A percentile compares a stretch with the other conserved stretches of the same genome.
Evolutionary conservation across 2,329 filamentous ascomycete genomes (phyloP).

Genomic region (Diaporthe eres): DNA sequence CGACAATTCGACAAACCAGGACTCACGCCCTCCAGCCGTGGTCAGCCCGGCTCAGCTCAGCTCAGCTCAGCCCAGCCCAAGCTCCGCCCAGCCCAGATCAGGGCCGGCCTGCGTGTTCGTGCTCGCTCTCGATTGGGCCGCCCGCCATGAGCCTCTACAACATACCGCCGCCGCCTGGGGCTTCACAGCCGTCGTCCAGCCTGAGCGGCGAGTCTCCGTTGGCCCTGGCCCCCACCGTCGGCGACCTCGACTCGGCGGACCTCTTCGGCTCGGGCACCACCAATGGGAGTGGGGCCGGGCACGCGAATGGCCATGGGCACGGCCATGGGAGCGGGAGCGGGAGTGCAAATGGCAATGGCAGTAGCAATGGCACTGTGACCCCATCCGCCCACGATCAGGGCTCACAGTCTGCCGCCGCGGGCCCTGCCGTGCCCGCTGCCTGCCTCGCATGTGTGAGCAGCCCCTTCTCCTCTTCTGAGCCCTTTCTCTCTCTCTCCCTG

Average conservation of each 20-base stretch:
- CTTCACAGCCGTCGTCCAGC: slow-evolving; percentile 18
- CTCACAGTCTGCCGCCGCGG: slow-evolving; percentile 28
- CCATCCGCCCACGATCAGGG: slow-evolving; percentile 28
- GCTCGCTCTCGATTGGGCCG: neutral
- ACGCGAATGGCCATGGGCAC: neutral
- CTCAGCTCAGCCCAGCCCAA: neutral
- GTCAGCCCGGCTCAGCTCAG: slow-evolving; percentile 17
- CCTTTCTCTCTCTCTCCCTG: neutral
- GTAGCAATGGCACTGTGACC: slow-evolving; percentile 14
- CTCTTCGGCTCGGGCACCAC: slow-evolving; percentile 46
- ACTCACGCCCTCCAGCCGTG: neutral
- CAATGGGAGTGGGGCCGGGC: slow-evolving; percentile 20
- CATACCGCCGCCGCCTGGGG: slow-evolving; percentile 19
- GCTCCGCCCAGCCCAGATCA: slow-evolving; percentile 4
- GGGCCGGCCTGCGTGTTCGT: neutral
- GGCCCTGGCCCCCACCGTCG: slow-evolving; percentile 38
- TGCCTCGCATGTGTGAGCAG: slow-evolving; percentile 69
- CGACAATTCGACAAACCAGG: slow-evolving; percentile 25
- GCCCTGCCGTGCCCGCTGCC: slow-evolving; percentile 61
- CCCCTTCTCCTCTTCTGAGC: neutral
- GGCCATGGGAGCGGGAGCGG: neutral
- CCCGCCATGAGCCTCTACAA: slow-evolving; percentile 38
- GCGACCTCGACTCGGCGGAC: slow-evolving; percentile 31
- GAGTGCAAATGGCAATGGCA: neutral
- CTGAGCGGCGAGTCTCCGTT: slow-evolving; percentile 39